These are phyloP conservation scores for Diaporthe sp. DNA, from an alignment of 2,329 filamentous ascomycete species.

Conservation along the genomic window DNA sequence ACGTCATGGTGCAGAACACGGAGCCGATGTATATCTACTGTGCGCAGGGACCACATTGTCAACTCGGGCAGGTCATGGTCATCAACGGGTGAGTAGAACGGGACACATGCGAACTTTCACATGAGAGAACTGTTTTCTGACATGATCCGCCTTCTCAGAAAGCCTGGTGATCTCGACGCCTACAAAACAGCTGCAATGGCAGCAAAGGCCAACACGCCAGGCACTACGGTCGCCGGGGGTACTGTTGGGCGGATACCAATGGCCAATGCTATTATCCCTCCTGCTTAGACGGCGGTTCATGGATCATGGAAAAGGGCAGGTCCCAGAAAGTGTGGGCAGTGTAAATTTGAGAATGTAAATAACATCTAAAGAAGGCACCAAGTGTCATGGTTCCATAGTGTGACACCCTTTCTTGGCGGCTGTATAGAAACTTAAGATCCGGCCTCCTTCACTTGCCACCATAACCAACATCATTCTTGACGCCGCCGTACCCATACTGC, in stretches of 20 bases:
- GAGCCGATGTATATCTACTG: slow-evolving; percentile 18
- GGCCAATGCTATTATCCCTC: slow-evolving; percentile 8
- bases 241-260: slow-evolving; percentile 16
- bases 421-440: background rate
- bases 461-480: slow-evolving; percentile 5
- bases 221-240: background rate
- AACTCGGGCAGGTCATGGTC: slow-evolving; percentile 25
- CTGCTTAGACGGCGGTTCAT: background rate
- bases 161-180: slow-evolving; percentile 15
- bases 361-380: background rate
- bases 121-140: background rate
- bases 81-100: slow-evolving; percentile 13
- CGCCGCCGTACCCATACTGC: background rate
- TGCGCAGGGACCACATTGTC: slow-evolving; percentile 22
- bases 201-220: slow-evolving; percentile 4
- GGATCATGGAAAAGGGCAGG: slow-evolving; percentile 14
- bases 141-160: background rate
- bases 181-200: slow-evolving; percentile 14
- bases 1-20: slow-evolving; percentile 24
- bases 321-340: background rate
- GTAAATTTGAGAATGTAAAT: background rate
- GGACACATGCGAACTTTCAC: too few species aligned
- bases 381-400: too few species aligned
- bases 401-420: background rate
- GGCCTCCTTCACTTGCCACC: background rate